Base-by-base conservation (phyloP, 345 rosid species). In the Eutrema japonicum region DNA sequence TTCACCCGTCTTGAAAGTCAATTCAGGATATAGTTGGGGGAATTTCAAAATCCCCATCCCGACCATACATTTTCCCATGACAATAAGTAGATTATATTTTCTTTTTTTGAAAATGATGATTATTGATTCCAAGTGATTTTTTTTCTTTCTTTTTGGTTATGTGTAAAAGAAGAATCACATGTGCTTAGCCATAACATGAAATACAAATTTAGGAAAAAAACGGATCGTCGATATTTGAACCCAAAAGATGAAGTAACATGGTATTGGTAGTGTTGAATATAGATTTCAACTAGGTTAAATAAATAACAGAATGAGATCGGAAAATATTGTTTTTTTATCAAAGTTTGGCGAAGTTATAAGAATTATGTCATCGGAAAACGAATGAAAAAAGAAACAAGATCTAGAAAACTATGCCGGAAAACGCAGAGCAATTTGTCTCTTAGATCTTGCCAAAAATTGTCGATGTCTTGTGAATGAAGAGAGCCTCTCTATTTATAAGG, bases 1-100 rank as follows among this genome's bases (percentile, higher is more conserved):
- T 74, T 56, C 12, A 56, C 57, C 56, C 10, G 9, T 16, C 59
- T 66, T 47, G 59, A 56, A 65, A 73, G 72, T 65, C 29, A 65
- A 38, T 56, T 47, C 41, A 73, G 26, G 50, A 30, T 55, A 48
- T 57, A 48, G 65, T 56, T 64, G 48, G 77, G 13, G 43, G 70
- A 50, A 73, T 36, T 73, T n/a, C 58, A 55, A 56, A 47, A 27
- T 16, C 49, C 42, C 71, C 49, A 64, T 37, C 33, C 11, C 64
- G 55, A 46, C 71, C 65, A 73, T 37, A 55, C 26, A 65, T 1
- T 64, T 55, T 37, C 42, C 48, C 43, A 46, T 46, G 48, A 30
- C 42, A 36, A 64, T 64, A 64, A 54, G 47, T 52, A 72, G 22
- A 42, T 64, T 27, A 64, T 53, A 73, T 73, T 30, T 30, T 48